These are phyloP conservation scores for Xylaria sp. DNA, from an alignment of 2,329 filamentous ascomycete genomes.

Conservation along the genomic window DNA sequence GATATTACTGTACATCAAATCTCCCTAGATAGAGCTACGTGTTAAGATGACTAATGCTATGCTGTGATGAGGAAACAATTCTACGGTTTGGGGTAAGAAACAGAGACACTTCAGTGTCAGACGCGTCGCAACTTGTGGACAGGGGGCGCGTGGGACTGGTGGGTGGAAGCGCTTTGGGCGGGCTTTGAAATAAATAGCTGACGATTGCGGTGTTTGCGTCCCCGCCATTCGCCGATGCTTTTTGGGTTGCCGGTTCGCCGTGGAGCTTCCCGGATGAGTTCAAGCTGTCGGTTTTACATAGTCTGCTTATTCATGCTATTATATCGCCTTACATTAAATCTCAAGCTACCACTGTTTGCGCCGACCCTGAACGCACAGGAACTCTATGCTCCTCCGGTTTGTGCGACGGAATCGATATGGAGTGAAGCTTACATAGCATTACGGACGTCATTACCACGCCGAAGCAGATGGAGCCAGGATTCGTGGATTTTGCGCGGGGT, in stretches of 20 bases:
- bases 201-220: background rate
- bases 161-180: background rate
- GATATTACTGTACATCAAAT: conserved; percentile 30
- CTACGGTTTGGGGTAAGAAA: background rate
- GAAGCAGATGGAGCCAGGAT: background rate
- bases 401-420: background rate
- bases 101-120: background rate
- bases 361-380: background rate
- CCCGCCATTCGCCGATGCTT: background rate
- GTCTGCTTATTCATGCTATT: background rate
- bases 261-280: background rate
- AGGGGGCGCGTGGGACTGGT: background rate
- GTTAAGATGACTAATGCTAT: conserved; percentile 10
- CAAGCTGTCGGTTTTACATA: background rate
- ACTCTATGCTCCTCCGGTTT: background rate
- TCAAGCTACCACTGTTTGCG: background rate
- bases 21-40: background rate
- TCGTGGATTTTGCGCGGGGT: background rate
- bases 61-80: background rate
- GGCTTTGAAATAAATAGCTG: background rate
- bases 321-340: background rate
- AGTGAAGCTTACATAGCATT: background rate
- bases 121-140: background rate
- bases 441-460: background rate
- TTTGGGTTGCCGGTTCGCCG: background rate